Evolutionary conservation across 768 basidiomycete genomes (phyloP), one percentile per base, ranked within the genome.

Genomic region (Boletus insuetus): DNA sequence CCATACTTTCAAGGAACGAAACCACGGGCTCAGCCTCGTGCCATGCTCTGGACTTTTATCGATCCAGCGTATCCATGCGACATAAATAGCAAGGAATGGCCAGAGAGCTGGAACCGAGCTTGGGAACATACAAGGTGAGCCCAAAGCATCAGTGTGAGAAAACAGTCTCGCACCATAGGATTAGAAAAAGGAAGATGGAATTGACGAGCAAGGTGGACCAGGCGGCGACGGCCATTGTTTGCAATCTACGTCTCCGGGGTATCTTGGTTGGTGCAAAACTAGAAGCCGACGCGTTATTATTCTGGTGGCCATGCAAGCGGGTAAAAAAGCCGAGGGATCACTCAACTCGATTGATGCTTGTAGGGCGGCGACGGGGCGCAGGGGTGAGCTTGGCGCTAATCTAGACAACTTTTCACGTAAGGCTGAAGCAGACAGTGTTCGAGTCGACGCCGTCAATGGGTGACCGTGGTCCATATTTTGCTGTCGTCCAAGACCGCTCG

Each of bases 81-180:
- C 66, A 72, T 99, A 99, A 29, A 82, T 69, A 12, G 82, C 76
- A 37, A 98, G 69, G 32, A 94, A 65, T 0, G 94, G 91, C 97
- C 97, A 99, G 39, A 94, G 73, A 3, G 84, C 80, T 0, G 95
- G 96, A 56, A 91, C 80, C 3, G 96, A 94, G 64, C 96, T 98
- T 45, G 46, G 46, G 44, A n/a, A 20, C 20, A 37, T 35, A 52
- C 22, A 26, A 10, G 35, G 35, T 60, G 16, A 57, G 46, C 31
- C 2, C 3, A 40, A 34, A n/a, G n/a, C 42, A 17, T 39, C 0
- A 9, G 24, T 17, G 19, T 2, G 20, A 49, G 34, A 32, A 22
- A 22, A 41, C 17, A 38, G 9, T 14, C 32, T 45, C 88, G 66
- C 65, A 94, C 95, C 90, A 87, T 43, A 94, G 77, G n/a, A 89